Evolutionary conservation across 202 grass and related monocot species (phyloP).

Genomic region (Setaria italica): DNA sequence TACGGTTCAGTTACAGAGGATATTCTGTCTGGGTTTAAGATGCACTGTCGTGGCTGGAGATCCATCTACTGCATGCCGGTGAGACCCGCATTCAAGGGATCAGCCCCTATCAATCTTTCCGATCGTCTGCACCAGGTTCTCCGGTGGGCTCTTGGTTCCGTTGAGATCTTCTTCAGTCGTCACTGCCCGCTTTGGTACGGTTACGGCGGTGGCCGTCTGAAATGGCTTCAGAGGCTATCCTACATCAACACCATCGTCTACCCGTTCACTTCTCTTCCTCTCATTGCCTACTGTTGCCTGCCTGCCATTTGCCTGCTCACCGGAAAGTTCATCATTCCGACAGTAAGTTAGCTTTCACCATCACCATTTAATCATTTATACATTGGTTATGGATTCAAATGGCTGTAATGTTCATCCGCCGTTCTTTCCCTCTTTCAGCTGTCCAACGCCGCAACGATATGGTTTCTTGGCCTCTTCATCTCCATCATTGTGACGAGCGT

Average conservation of each 20-base stretch:
- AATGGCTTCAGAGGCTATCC: slow-evolving; percentile 93
- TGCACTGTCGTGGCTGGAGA: slow-evolving; percentile 99
- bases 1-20: slow-evolving; percentile 99
- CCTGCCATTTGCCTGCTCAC: slow-evolving; percentile 96
- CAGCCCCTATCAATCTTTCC: slow-evolving; percentile 97
- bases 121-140: slow-evolving; percentile 99
- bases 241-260: slow-evolving; percentile 99
- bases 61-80: slow-evolving; percentile 98
- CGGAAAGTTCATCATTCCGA: slow-evolving; percentile 93
- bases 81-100: slow-evolving; percentile 96
- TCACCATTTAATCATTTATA: background rate
- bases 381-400: background rate
- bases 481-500: slow-evolving; percentile 94
- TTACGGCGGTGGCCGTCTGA: slow-evolving; percentile 83
- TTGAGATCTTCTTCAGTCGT: slow-evolving; percentile 94
- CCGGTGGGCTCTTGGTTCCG: slow-evolving; percentile 94
- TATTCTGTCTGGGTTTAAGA: slow-evolving; percentile 93
- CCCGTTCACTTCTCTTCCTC: slow-evolving; percentile 92
- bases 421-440: slow-evolving; percentile 54
- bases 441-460: slow-evolving; percentile 84
- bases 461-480: slow-evolving; percentile 95
- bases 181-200: slow-evolving; percentile 97
- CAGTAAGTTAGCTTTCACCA: slow-evolving; percentile 51
- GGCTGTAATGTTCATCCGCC: background rate
- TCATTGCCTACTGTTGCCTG: slow-evolving; percentile 85